phyloP scores from a whole-genome alignment of 2,329 filamentous ascomycete genomes.

The Diaporthe ampelina region DNA sequence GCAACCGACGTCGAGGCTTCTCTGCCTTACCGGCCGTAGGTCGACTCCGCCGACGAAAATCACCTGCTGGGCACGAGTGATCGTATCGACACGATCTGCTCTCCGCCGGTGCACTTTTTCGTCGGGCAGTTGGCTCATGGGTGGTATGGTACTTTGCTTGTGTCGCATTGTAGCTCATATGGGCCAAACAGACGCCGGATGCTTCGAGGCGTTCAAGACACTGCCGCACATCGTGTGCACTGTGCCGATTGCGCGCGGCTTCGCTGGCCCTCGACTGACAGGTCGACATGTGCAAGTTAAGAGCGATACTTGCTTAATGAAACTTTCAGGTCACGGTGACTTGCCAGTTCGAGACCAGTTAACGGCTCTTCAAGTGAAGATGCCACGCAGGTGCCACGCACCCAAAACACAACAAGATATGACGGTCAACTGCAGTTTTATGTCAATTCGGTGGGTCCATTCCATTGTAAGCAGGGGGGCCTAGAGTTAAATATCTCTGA shows the following conservation, averaged over 20 bases:
- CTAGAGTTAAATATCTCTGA: neutral
- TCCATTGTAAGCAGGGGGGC: neutral
- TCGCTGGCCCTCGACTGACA: neutral
- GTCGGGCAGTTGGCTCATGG: neutral
- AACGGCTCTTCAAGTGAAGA: neutral
- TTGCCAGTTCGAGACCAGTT: neutral
- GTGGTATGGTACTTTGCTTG: neutral
- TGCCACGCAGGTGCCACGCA: neutral
- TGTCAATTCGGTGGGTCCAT: neutral
- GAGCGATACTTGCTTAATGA: neutral
- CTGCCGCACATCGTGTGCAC: slow-evolving; percentile 8
- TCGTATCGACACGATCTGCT: neutral
- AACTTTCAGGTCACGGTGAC: neutral
- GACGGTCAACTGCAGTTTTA: neutral
- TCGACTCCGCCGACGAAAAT: slow-evolving; percentile 23
- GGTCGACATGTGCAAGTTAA: neutral
- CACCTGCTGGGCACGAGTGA: slow-evolving; percentile 6
- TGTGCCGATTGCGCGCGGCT: neutral
- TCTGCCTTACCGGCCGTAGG: neutral
- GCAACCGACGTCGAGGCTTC: slow-evolving; percentile 24
- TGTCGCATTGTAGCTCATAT: neutral
- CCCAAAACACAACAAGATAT: neutral
- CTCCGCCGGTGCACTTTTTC: neutral
- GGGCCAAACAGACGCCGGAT: slow-evolving; percentile 22
- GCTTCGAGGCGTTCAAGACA: neutral